Evolutionary conservation across 345 rosid species (phyloP), one percentile per base, ranked within the genome.

Genomic region (Barbarea vulgaris): DNA sequence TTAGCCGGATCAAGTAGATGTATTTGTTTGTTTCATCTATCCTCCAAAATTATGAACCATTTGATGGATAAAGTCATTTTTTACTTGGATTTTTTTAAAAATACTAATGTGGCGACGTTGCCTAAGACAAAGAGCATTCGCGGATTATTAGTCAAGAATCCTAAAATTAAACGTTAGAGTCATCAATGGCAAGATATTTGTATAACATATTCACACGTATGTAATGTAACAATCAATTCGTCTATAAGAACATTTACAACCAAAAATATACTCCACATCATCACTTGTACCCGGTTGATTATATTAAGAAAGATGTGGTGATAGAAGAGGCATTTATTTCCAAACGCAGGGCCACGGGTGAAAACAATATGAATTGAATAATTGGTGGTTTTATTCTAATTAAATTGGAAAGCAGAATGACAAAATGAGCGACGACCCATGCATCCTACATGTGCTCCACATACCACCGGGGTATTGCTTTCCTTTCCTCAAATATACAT

Each of bases 351-450:
- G 21, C 58, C 77, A 33, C 15, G 1, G 46, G 54, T 64, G 70
- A 73, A 64, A 64, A 73, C 56, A 53, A 54, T 41, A 54, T 30
- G 69, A 62, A 52, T 24, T 59, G 42, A 71, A 63, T 37, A 60
- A 47, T 24, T 48, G 28, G 59, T 10, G n/a, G n/a, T n/a, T n/a
- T n/a, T 13, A 24, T 36, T 51, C 8, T 62, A 27, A 41, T 52
- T 14, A 53, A 52, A 52, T 28, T 17, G 68, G 54, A 51, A 62
- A 72, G 27, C 28, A 61, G 63, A 14, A 21, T 21, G 77, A 64
- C 28, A 22, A 56, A 65, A 33, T n/a, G 78, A 74, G 72, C 13
- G 12, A 74, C 77, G 77, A 64, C 72, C 66, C 66, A 65, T 65
- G 72, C 72, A 56, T 11, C 65, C 5, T 55, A 55, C 77, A 65